A percentile compares a stretch with the other conserved stretches of the same genome.
Conservation (phyloP, 305 asterid genomes). For the Rubia tinctorum region DNA sequence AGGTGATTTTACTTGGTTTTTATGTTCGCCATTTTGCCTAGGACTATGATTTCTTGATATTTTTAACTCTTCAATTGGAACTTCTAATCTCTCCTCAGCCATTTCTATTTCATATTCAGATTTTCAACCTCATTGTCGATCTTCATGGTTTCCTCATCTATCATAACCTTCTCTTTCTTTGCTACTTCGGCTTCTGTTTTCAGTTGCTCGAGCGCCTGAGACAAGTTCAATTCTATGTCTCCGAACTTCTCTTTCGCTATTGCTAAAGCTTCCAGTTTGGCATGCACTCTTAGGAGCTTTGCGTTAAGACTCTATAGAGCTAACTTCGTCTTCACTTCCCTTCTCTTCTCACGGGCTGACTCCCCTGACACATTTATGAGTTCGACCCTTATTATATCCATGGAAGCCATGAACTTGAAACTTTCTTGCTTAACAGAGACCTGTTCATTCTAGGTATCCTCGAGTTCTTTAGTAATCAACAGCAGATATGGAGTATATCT, state of each 20-base stretch:
- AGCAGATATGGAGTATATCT: too few species aligned
- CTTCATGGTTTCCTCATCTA: conserved; percentile 40
- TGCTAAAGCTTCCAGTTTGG: conserved; percentile 59
- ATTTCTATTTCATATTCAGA: conserved; percentile 44
- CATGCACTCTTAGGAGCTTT: conserved; percentile 63
- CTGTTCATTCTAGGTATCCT: too few species aligned
- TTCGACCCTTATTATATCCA: conserved; percentile 61
- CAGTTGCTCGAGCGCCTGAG: conserved; percentile 48
- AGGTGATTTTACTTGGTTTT: too few species aligned
- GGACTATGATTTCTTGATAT: too few species aligned
- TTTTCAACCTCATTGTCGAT: conserved; percentile 43
- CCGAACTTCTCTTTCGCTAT: conserved; percentile 55
- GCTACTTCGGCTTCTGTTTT: conserved; percentile 50
- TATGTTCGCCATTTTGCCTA: too few species aligned
- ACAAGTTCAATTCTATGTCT: conserved; percentile 41
- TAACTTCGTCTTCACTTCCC: conserved; percentile 49
- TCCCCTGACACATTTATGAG: conserved; percentile 49
- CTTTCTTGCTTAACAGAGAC: too few species aligned
- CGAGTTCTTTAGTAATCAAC: too few species aligned
- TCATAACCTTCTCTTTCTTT: conserved; percentile 37
- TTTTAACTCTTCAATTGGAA: too few species aligned
- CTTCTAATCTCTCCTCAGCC: conserved; percentile 37
- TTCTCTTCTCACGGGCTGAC: conserved; percentile 41
- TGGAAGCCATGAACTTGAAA: conserved; percentile 78
- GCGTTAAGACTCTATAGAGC: conserved; percentile 56